phyloP scores from a whole-genome alignment of 2,329 filamentous ascomycete genomes.

The Penicillium paneum region DNA sequence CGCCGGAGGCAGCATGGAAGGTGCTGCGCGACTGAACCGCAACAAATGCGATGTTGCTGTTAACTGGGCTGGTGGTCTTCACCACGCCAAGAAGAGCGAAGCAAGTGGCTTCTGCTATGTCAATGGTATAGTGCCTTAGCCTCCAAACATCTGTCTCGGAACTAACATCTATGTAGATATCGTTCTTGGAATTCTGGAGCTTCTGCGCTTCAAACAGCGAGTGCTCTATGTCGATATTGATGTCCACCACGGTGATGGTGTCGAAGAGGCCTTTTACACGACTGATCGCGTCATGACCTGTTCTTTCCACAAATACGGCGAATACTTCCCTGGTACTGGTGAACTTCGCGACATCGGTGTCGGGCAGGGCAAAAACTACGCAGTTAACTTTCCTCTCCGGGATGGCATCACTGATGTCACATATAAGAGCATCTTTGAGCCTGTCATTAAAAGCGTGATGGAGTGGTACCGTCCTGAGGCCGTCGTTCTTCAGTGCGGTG shows the following conservation, averaged over 20 bases:
- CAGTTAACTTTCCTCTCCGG: slow-evolving; percentile 66
- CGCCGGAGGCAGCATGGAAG: slow-evolving; percentile 68
- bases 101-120: slow-evolving; percentile 98
- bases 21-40: slow-evolving; percentile 64
- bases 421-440: slow-evolving; percentile 67
- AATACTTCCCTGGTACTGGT: slow-evolving; percentile 69
- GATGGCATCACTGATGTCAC: slow-evolving; percentile 67
- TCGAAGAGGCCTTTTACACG: slow-evolving; percentile 69
- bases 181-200: slow-evolving; percentile 63
- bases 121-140: slow-evolving; percentile 56
- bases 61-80: slow-evolving; percentile 93
- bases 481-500: slow-evolving; percentile 66
- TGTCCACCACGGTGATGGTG: slow-evolving; percentile 65
- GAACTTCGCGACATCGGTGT: slow-evolving; percentile 67
- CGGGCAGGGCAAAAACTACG: slow-evolving; percentile 64
- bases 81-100: slow-evolving; percentile 93
- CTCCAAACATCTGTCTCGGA: not conserved
- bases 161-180: slow-evolving; percentile 50
- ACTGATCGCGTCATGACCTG: slow-evolving; percentile 70
- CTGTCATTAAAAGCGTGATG: slow-evolving; percentile 65
- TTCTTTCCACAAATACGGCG: slow-evolving; percentile 70
- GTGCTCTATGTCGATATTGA: slow-evolving; percentile 67
- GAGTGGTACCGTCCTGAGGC: slow-evolving; percentile 66
- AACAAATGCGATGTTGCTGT: slow-evolving; percentile 65
- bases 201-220: slow-evolving; percentile 61